Base-by-base conservation (phyloP, 2,329 filamentous ascomycete genomes). In the Falciphora oryzae region DNA sequence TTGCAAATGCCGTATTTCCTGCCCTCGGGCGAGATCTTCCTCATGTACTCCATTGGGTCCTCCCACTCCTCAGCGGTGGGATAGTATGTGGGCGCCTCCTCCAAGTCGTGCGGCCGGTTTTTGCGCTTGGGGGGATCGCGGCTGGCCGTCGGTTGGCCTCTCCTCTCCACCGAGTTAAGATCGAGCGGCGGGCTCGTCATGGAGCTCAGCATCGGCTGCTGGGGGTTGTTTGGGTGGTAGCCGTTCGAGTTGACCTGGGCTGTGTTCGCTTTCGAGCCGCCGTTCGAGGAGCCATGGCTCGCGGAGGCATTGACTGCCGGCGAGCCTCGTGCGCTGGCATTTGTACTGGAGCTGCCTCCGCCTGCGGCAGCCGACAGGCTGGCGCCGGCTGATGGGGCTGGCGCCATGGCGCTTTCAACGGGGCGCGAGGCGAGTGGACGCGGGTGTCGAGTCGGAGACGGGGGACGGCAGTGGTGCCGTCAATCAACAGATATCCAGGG, bases 21-120 rank as follows among this genome's bases (percentile, higher is more conserved):
- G 29, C 92, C 95, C 74, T 97, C 93, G 1, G 92, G 88, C 1
- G 89, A 83, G 70, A 99, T 97, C 77, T 94, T 97, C 74, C 89
- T 89, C 71, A 99, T 93, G 73, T 97, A 99, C 71, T 91, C 90
- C 73, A 97, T 88, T 0, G 95, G 95, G 71, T 99, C 93, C 72
- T 89, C 92, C 83, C 95, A 99, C 76, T 99, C 93, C 70, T 97
- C 93, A 70, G 92, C 89, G 0, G 92, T 97, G 38, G 95, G 95
- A 68, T 88, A 84, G 75, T 92, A 99, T 6, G 92, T 95, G 2
- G 94, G 94, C 32, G 95, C 94, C 74, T 98, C 94, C 69, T 90
- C 85, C 57, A 99, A 83, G 58, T 89, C 92, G 77, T 96, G 93
- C 53, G 91, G 91, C 63, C 95, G 86, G 70, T 85, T 87, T 74